These are phyloP conservation scores for Candida silvicultrix DNA, from an alignment of 805 yeast species.

Conservation along the genomic window DNA sequence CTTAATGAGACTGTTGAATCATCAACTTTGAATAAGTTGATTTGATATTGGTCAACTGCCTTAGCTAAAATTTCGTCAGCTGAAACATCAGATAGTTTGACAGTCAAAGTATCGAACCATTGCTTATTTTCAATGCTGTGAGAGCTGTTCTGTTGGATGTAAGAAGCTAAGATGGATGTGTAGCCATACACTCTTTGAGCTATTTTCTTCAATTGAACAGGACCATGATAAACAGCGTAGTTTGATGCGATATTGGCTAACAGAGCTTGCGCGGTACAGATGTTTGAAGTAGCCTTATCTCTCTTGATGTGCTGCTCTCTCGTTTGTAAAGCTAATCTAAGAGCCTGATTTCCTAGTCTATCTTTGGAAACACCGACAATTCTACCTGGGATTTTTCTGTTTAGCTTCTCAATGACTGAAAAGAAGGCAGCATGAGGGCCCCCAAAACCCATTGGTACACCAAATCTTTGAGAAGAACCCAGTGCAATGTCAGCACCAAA, in stretches of 20 bases:
- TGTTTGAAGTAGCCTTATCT: conserved; percentile 96
- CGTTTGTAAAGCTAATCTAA: conserved; percentile 91
- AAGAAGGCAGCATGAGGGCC: conserved; percentile 99
- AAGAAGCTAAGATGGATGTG: conserved; percentile 64
- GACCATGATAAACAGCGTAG: conserved; percentile 96
- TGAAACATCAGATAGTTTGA: conserved; percentile 39
- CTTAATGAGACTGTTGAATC: conserved; percentile 64
- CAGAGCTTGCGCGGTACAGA: conserved; percentile 96
- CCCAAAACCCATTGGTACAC: conserved; percentile 97
- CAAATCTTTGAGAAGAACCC: conserved; percentile 92
- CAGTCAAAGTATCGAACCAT: conserved; percentile 86
- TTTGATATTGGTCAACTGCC: conserved; percentile 58
- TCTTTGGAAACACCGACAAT: conserved; percentile 91
- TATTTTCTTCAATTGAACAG: conserved; percentile 73
- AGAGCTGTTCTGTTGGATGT: conserved; percentile 33
- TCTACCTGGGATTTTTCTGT: conserved; percentile 95
- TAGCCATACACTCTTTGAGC: conserved; percentile 71
- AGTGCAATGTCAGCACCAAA: conserved; percentile 91
- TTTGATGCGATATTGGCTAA: conserved; percentile 93
- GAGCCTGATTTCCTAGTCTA: conserved; percentile 82
- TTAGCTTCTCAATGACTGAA: conserved; percentile 72
- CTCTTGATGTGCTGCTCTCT: conserved; percentile 97
- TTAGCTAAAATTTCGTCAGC: conserved; percentile 49
- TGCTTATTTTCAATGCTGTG: conserved; percentile 50
- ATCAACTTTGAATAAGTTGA: conserved; percentile 71